phyloP scores from a whole-genome alignment of 1,284 basidiomycete species.

The Papiliotrema nemorosa region DNA sequence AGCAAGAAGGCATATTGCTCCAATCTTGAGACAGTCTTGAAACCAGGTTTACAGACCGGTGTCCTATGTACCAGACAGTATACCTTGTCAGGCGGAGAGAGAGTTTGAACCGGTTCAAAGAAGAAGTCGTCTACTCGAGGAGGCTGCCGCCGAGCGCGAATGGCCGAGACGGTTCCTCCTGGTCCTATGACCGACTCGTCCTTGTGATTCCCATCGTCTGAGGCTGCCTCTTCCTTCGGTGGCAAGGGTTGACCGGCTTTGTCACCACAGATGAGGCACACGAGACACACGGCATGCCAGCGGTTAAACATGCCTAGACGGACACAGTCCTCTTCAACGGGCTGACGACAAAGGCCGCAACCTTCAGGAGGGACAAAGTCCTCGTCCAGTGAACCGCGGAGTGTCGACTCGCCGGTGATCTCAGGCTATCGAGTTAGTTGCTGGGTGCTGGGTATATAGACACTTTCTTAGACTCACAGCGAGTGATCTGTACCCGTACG shows the following conservation, averaged over 20 bases:
- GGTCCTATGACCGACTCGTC: constrained; percentile 13
- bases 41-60: constrained; percentile 65
- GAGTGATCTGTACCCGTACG: constrained; percentile 81
- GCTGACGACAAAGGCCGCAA: constrained; percentile 81
- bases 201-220: constrained; percentile 21
- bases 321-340: constrained; percentile 96
- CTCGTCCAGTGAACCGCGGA: constrained; percentile 51
- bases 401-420: constrained; percentile 80
- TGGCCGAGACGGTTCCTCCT: constrained; percentile 1
- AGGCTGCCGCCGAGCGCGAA: constrained; percentile 58
- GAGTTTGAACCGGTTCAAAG: constrained; percentile 59
- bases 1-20: constrained; percentile 98
- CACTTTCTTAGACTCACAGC: constrained; percentile 50
- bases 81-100: constrained; percentile 51
- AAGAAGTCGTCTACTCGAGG: constrained; percentile 73
- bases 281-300: constrained; percentile 92
- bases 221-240: constrained; percentile 5
- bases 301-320: constrained; percentile 88
- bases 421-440: constrained; percentile 58
- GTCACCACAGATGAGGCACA: constrained; percentile 76
- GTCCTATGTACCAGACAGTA: constrained; percentile 76
- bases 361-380: constrained; percentile 61
- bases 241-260: constrained; percentile 61
- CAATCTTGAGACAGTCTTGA: constrained; percentile 85
- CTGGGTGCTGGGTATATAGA: background rate